Percentiles rank a stretch among this genome's conserved stretches.
phyloP scores from a whole-genome alignment of 768 basidiomycete species.

The Leccinum variicolor region DNA sequence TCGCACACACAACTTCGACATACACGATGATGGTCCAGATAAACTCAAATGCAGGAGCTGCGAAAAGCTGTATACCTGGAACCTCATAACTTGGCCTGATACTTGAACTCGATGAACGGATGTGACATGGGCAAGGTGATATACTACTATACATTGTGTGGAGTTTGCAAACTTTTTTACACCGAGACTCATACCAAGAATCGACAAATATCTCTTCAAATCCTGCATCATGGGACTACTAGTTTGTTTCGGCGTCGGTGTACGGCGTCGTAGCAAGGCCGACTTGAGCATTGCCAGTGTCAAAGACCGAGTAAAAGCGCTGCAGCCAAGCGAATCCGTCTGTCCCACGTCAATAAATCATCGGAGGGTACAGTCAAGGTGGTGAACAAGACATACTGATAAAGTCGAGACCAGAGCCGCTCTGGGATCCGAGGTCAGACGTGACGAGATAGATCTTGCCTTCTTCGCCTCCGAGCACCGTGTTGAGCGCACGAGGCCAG shows the following conservation, averaged over 20 bases:
- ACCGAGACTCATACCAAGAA: no score
- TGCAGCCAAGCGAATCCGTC: conserved; percentile 59
- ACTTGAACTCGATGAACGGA: background rate
- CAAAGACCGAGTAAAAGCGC: conserved; percentile 56
- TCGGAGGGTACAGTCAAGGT: background rate
- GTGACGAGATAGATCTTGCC: conserved; percentile 54
- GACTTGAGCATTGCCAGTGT: conserved; percentile 31
- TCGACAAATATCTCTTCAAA: background rate
- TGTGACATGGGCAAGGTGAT: background rate
- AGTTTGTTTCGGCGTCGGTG: conserved; percentile 36
- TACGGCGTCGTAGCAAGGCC: conserved; percentile 31
- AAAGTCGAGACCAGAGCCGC: conserved; percentile 61
- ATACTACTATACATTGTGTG: no score
- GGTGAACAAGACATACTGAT: conserved; percentile 41
- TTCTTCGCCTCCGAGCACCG: conserved; percentile 49
- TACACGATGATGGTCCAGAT: background rate
- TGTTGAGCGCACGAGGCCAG: conserved; percentile 62
- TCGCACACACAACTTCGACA: background rate
- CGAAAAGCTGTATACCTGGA: background rate
- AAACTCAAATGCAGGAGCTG: background rate
- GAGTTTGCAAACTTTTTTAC: no score
- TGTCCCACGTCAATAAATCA: conserved; percentile 16
- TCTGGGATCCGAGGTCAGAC: conserved; percentile 47
- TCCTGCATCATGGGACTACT: background rate
- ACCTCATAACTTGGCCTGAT: background rate